Percentiles rank a stretch among this genome's conserved stretches.
Conservation (phyloP, 257 asterid species). For the Nicotiana tomentosiformis region DNA sequence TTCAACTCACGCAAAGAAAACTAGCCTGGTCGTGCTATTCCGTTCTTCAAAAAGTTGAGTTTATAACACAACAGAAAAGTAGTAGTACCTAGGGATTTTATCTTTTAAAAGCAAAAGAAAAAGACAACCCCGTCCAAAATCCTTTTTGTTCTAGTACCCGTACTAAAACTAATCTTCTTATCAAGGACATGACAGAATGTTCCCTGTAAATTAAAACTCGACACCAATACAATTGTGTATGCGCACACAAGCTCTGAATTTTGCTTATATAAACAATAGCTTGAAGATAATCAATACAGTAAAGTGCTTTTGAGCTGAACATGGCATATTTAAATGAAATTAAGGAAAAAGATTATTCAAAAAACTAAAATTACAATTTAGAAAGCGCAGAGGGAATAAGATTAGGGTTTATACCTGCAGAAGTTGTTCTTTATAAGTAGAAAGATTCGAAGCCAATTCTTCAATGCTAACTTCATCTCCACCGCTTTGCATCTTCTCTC, state of each 20-base stretch:
- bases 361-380: not conserved
- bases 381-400: not conserved
- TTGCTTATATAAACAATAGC: not conserved
- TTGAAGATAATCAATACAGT: not conserved
- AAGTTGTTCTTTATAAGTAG: constrained; percentile 89
- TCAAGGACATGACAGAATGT: not conserved
- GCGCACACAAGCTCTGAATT: not conserved
- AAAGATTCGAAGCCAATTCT: constrained; percentile 80
- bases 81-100: not conserved
- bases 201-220: not conserved
- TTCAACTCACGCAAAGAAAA: not conserved
- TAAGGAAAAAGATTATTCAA: not conserved
- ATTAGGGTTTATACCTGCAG: constrained; percentile 46
- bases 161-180: not conserved
- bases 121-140: not conserved
- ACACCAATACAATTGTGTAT: not conserved
- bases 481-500: constrained; percentile 26
- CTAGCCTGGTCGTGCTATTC: not conserved
- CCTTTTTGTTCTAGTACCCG: not conserved
- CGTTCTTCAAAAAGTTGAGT: not conserved
- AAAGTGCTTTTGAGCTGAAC: not conserved
- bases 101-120: not conserved
- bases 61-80: constrained; percentile 1
- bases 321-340: not conserved
- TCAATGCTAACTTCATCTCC: constrained; percentile 79